Conservation (phyloP, 2,329 filamentous ascomycete species). For the Podosphaera xanthii region DNA sequence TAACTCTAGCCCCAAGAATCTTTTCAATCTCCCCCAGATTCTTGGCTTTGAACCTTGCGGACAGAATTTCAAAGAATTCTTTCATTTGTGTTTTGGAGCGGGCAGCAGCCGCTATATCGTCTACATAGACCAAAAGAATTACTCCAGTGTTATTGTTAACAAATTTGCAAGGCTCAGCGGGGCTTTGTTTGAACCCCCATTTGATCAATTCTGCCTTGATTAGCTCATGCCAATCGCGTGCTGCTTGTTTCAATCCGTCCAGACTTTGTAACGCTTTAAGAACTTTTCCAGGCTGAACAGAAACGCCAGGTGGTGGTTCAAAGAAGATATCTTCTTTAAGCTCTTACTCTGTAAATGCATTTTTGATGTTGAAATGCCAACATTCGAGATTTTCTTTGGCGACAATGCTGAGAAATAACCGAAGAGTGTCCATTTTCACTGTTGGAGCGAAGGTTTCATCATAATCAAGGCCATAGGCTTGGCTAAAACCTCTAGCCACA, state of each 20-base stretch:
- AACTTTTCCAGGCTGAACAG: not conserved
- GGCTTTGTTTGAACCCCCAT: not conserved
- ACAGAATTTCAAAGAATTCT: not conserved
- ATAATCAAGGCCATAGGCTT: not conserved
- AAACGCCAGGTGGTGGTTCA: not conserved
- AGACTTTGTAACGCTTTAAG: not conserved
- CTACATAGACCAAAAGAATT: not conserved
- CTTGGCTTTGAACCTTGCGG: not conserved
- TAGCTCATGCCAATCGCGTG: not conserved
- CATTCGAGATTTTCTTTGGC: not conserved
- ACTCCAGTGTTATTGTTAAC: not conserved
- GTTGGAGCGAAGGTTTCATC: not conserved
- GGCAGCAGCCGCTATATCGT: not conserved
- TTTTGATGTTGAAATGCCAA: not conserved
- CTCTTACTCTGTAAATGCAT: not conserved
- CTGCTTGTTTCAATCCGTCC: not conserved
- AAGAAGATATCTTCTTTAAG: not conserved
- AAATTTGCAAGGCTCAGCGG: not conserved
- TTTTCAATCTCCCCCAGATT: slow-evolving; percentile 1
- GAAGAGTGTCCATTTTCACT: not conserved
- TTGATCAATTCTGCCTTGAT: not conserved
- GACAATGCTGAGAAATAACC: not conserved
- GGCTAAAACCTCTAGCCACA: not conserved
- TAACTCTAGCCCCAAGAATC: not conserved
- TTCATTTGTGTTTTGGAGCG: not conserved